Evolutionary conservation across 345 rosid genomes (phyloP), one percentile per base, ranked within the genome.

Genomic region (Hibiscus trionum): DNA sequence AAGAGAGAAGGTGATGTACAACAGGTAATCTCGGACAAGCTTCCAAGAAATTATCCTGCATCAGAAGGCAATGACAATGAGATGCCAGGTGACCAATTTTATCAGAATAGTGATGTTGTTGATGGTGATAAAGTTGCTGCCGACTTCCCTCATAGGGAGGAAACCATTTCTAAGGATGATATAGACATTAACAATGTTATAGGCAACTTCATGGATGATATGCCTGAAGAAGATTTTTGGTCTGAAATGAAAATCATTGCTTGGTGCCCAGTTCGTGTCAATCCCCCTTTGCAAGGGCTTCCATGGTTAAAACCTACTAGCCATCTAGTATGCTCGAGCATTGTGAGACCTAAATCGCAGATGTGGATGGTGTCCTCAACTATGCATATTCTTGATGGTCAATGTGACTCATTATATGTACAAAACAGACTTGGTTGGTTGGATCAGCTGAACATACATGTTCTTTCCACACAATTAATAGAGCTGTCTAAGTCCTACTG

Each of bases 211-310:
- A 72, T 79, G 79, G 84, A 78, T 75, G 86, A 84, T 77, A 82
- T 79, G 81, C 74, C 84, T 26, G 96, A 86, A 81, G 91, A 89
- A 70, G 88, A 83, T n/a, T 93, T 93, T 81, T 93, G 98, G 98
- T 80, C 84, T 77, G 94, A 91, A 78, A 64, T 93, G 75, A 89
- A 83, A 85, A 76, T 82, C 74, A 88, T 89, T 68, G 67, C 88
- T 63, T 93, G 97, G 96, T 93, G 98, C 83, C 98, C 98, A 74
- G 77, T 88, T 77, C 83, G 82, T 75, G 73, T 76, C 37, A 79
- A 87, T 71, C 93, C 98, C 70, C 98, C 94, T 35, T 49, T 88
- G 14, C 74, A 80, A 73, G 97, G 93, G 74, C 75, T 93, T 63
- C 98, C 98, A 62, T 93, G 98, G 97, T 82, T 91, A 75, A 86